Evolutionary conservation across 306 rosid species (phyloP).

Genomic region (Sphenostylis stenocarpa): DNA sequence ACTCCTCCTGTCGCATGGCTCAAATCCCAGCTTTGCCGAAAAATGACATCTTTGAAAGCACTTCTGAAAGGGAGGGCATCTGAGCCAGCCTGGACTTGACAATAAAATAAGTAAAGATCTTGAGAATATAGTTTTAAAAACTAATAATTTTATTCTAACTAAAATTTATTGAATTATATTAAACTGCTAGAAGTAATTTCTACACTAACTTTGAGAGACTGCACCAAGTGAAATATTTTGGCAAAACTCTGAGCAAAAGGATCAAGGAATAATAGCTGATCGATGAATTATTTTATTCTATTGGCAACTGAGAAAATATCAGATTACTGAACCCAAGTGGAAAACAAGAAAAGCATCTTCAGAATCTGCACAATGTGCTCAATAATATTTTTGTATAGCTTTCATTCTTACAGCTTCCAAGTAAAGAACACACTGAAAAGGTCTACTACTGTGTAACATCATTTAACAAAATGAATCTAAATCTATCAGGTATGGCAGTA

Average conservation of each 20-base stretch:
- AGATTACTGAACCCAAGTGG: conserved; percentile 24
- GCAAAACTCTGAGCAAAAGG: conserved; percentile 24
- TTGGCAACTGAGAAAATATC: neutral
- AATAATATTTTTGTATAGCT: neutral
- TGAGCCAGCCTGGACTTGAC: conserved; percentile 68
- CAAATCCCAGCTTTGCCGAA: conserved; percentile 49
- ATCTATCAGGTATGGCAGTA: neutral
- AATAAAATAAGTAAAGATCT: conserved; percentile 18
- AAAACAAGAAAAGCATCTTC: neutral
- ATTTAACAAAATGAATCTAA: conserved; percentile 15
- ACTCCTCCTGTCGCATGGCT: conserved; percentile 47
- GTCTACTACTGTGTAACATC: neutral
- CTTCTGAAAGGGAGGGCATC: conserved; percentile 82
- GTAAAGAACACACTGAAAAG: conserved; percentile 6
- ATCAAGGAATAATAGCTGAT: conserved; percentile 24
- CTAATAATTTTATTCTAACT: neutral
- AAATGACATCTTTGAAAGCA: conserved; percentile 83
- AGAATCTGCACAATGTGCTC: conserved; percentile 9
- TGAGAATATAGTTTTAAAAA: conserved; percentile 33
- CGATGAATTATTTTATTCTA: neutral
- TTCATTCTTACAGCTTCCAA: neutral
- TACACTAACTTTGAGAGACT: conserved; percentile 10
- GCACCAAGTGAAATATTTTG: conserved; percentile 4
- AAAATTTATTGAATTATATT: conserved; percentile 16
- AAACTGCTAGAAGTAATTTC: conserved; percentile 18